Evolutionary conservation across 139 green algal species (phyloP), one percentile per base, ranked within the genome.

Genomic region (Chlamydomonas incerta): DNA sequence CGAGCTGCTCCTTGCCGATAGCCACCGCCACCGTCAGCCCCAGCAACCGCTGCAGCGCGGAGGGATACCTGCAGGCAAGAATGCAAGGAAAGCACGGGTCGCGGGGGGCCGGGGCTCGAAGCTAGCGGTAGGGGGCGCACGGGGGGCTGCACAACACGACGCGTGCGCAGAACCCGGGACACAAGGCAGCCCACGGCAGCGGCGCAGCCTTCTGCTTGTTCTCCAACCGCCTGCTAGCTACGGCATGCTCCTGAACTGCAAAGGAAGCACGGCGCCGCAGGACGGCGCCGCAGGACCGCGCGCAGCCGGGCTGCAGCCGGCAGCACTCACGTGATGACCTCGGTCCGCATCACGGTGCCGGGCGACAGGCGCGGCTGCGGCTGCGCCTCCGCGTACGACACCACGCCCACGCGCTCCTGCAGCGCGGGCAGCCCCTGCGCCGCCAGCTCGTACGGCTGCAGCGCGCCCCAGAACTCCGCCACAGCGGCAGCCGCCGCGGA

Each of bases 341-440:
- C 68, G 1, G 71, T 55, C 0, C 81, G 81, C 55, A 77, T 65
- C 3, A 77, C 58, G 31, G 81, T 77, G 10, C 69, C 62, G 23
- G n/a, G 41, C 34, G 58, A 15, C 13, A 41, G 8, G 1, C 81
- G 55, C 13, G 71, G 81, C 55, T 29, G 9, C 34, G 71, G 70
- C 55, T 87, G 81, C 37, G 41, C 73, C 35, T 82, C 83, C 26
- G 70, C 73, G 62, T 74, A 82, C 62, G 63, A 66, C 41, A 74
- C n/a, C 41, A 83, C 77, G 18, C 21, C 9, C 18, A 74, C 63
- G 17, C 31, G 46, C 65, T 77, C 52, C 72, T 72, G 71, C 72
- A 83, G 72, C 14, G 71, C 33, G 33, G 46, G 73, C 41, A 83
- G 68, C 9, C 41, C 83, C 47, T 75, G 57, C 63, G 37, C 31